Evolutionary conservation across 2,329 filamentous ascomycete species (phyloP).

Genomic region (Davidsoniella australis): DNA sequence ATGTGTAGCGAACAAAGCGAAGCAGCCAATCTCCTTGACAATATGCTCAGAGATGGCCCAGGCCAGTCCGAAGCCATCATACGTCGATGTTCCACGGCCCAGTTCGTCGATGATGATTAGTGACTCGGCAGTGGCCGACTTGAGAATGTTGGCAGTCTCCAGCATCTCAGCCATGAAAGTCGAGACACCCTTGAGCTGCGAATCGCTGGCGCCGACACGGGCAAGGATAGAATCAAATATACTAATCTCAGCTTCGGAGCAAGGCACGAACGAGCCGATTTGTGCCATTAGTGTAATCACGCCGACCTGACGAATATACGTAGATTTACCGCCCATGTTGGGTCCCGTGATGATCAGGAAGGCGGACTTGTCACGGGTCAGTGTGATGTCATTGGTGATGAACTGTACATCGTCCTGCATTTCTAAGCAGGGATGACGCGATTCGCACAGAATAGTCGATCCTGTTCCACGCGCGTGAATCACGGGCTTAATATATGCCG

Average conservation of each 20-base stretch:
- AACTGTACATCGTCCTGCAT: slow-evolving; percentile 98
- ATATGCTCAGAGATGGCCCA: slow-evolving; percentile 99
- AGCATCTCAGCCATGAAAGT: slow-evolving; percentile 99
- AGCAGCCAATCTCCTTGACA: slow-evolving; percentile 84
- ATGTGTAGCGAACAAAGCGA: slow-evolving; percentile 89
- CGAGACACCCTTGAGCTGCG: slow-evolving; percentile 90
- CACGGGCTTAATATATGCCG: slow-evolving; percentile 75
- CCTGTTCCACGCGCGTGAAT: slow-evolving; percentile 80
- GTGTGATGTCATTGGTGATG: slow-evolving; percentile 88
- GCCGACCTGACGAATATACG: slow-evolving; percentile 92
- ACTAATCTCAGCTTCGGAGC: slow-evolving; percentile 72
- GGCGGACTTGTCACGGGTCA: slow-evolving; percentile 61
- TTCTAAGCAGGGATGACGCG: slow-evolving; percentile 92
- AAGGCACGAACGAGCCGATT: slow-evolving; percentile 90
- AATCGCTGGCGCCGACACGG: slow-evolving; percentile 87
- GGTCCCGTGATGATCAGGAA: slow-evolving; percentile 95
- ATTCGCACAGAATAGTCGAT: slow-evolving; percentile 77
- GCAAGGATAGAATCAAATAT: slow-evolving; percentile 96
- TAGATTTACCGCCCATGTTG: slow-evolving; percentile 98
- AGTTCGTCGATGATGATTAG: slow-evolving; percentile 98
- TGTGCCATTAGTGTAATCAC: slow-evolving; percentile 97
- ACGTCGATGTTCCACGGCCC: slow-evolving; percentile 89
- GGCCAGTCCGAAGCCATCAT: slow-evolving; percentile 95
- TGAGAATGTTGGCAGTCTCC: slow-evolving; percentile 95
- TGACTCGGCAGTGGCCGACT: slow-evolving; percentile 85